Conservation (phyloP, 306 rosid genomes). For the Rosa rugosa region DNA sequence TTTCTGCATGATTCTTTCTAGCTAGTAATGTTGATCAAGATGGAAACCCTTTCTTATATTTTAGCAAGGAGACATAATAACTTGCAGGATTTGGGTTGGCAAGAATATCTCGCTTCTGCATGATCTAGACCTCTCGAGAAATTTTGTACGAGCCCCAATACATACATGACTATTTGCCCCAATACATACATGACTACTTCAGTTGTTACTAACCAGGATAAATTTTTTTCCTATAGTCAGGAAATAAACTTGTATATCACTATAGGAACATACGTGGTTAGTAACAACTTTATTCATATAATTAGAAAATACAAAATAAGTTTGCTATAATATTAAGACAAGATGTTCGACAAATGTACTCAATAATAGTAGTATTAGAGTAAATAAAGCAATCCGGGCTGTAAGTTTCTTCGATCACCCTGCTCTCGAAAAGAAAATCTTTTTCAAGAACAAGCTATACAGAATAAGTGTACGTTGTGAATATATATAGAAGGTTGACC, state of each 20-base stretch:
- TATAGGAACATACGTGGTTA: too few species aligned
- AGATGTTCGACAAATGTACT: not conserved
- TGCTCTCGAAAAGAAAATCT: not conserved
- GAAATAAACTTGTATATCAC: too few species aligned
- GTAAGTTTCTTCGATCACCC: not conserved
- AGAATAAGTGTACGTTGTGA: not conserved
- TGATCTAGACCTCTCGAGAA: not conserved
- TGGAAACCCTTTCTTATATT: not conserved
- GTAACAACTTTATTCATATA: too few species aligned
- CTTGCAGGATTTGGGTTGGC: conserved; percentile 3
- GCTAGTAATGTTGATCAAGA: not conserved
- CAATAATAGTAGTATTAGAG: not conserved
- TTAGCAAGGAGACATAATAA: not conserved
- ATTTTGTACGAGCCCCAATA: not conserved
- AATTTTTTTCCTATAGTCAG: too few species aligned
- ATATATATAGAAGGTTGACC: conserved; percentile 4
- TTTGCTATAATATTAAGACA: not conserved
- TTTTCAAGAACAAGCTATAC: not conserved
- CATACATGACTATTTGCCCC: not conserved
- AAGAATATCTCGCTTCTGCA: not conserved
- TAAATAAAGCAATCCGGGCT: not conserved
- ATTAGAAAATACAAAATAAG: not conserved
- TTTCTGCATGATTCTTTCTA: conserved; percentile 6
- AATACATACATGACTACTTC: too few species aligned
- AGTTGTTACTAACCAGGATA: too few species aligned